A percentile compares a stretch with the other conserved stretches of the same genome.
phyloP scores from a whole-genome alignment of 2,329 filamentous ascomycete species.

The Leptographium lundbergii region DNA sequence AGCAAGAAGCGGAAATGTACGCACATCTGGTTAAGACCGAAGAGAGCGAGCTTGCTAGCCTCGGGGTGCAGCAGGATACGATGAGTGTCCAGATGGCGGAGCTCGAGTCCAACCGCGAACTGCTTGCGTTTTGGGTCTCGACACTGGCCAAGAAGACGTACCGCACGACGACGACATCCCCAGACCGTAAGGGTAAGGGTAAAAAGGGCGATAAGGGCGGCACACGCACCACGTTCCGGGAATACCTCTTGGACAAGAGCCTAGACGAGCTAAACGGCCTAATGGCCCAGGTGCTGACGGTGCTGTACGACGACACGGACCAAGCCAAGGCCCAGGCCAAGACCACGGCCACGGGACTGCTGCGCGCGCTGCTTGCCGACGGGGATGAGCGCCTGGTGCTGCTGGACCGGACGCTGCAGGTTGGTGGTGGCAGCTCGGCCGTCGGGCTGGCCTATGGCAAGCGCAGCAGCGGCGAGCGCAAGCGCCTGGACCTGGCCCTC shows the following conservation, averaged over 20 bases:
- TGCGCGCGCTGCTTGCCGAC: conserved; percentile 13
- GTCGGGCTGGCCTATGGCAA: conserved; percentile 17
- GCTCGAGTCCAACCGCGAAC: neutral
- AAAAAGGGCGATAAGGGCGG: neutral
- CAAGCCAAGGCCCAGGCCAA: conserved; percentile 14
- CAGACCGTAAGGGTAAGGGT: conserved; percentile 4
- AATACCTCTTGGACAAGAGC: conserved; percentile 15
- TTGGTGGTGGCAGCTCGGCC: conserved; percentile 1
- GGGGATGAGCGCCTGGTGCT: conserved; percentile 9
- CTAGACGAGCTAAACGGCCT: conserved; percentile 18
- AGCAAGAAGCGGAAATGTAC: neutral
- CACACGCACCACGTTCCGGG: conserved; percentile 14
- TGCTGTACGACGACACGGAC: conserved; percentile 18
- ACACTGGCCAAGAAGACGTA: neutral
- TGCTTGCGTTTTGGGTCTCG: neutral
- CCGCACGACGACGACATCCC: neutral
- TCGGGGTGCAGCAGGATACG: neutral
- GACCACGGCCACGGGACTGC: conserved; percentile 15
- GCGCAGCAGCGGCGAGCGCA: conserved; percentile 22
- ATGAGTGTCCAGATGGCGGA: neutral
- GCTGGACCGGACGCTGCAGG: conserved; percentile 15
- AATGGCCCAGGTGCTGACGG: conserved; percentile 15
- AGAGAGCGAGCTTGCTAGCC: neutral
- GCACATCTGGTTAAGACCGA: neutral
- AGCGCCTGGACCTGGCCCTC: conserved; percentile 21